phyloP scores from a whole-genome alignment of 2,329 filamentous ascomycete species.

The Alternaria sp. region DNA sequence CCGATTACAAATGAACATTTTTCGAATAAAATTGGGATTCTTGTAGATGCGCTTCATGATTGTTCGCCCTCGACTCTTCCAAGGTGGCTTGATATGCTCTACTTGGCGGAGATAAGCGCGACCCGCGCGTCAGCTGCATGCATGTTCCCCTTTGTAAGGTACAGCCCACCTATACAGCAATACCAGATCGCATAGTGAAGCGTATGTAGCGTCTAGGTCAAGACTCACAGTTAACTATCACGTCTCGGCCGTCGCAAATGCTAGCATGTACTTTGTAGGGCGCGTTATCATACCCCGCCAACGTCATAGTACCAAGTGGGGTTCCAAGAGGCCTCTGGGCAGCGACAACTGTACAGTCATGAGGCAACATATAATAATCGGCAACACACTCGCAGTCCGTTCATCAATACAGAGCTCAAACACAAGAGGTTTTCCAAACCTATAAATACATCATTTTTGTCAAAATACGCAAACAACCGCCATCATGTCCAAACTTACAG shows the following conservation, averaged over 20 bases:
- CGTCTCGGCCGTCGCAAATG: neutral
- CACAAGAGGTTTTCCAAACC: neutral
- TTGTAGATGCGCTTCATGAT: neutral
- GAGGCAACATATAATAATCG: neutral
- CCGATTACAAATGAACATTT: neutral
- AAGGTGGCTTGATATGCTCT: neutral
- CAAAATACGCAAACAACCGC: neutral
- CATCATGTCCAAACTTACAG: slow-evolving; percentile 46
- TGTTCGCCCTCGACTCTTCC: neutral
- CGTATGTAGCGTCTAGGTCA: slow-evolving; percentile 13
- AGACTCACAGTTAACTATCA: neutral
- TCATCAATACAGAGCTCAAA: neutral
- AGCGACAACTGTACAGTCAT: neutral
- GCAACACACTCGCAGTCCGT: neutral
- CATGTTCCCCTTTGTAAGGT: neutral
- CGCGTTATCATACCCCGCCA: slow-evolving; percentile 23
- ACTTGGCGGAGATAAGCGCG: neutral
- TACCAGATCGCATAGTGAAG: neutral
- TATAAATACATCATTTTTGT: neutral
- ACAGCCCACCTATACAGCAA: neutral
- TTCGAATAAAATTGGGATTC: neutral
- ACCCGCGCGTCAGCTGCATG: neutral
- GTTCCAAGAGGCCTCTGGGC: slow-evolving; percentile 5
- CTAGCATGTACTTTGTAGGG: slow-evolving; percentile 22
- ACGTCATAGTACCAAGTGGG: slow-evolving; percentile 26